Evolutionary conservation across 352 stramenopile species (phyloP).

Genomic region (Phytophthora ramorum): DNA sequence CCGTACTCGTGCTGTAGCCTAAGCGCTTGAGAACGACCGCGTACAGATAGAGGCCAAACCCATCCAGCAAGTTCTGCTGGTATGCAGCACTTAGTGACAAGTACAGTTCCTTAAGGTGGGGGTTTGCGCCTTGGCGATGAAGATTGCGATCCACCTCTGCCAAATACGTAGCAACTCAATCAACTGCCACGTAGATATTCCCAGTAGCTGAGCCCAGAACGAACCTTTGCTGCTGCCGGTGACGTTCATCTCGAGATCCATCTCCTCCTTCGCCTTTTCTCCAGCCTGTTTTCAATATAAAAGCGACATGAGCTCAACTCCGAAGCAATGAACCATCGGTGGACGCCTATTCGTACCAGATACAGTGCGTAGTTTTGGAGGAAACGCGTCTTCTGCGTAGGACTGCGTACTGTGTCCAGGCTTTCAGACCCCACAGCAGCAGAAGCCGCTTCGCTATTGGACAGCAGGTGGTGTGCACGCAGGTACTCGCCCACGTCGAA

Average conservation of each 20-base stretch:
- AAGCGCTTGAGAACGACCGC: constrained; percentile 75
- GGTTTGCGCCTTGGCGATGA: constrained; percentile 62
- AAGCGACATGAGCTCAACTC: not conserved
- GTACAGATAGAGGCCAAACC: constrained; percentile 85
- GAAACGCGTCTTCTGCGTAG: constrained; percentile 59
- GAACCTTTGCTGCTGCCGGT: constrained; percentile 51
- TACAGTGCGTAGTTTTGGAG: constrained; percentile 83
- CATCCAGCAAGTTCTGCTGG: constrained; percentile 62
- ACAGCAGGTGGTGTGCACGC: constrained; percentile 72
- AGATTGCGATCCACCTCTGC: constrained; percentile 44
- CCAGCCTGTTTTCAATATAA: constrained; percentile 48
- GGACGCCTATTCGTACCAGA: constrained; percentile 40
- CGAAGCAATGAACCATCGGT: too few species aligned
- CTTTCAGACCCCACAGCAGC: not conserved
- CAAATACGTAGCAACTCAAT: not conserved
- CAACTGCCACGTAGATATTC: not conserved
- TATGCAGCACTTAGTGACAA: constrained; percentile 58
- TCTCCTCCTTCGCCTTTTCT: constrained; percentile 85
- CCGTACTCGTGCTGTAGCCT: constrained; percentile 67
- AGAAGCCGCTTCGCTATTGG: not conserved
- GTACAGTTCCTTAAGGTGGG: constrained; percentile 78
- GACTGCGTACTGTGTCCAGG: constrained; percentile 1
- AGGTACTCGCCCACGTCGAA: constrained; percentile 82
- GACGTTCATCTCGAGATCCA: constrained; percentile 76
- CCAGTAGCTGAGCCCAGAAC: not conserved